A percentile compares a stretch with the other conserved stretches of the same genome.
Evolutionary conservation across 495 filamentous ascomycete species (phyloP).

Genomic region (Podospora didyma): DNA sequence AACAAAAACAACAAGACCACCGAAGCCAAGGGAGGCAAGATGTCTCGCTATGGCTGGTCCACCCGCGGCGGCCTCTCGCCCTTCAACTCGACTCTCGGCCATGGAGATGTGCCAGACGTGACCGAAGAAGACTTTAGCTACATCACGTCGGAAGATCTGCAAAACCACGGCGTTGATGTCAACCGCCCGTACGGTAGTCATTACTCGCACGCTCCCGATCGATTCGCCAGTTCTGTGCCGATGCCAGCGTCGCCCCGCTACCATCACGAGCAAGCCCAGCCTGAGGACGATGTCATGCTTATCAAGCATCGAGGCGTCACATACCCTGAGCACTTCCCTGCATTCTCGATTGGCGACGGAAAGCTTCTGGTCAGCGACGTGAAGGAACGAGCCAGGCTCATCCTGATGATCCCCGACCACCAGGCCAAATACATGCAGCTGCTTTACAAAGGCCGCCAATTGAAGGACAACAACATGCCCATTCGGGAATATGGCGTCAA

Average conservation of each 20-base stretch:
- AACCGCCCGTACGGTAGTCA: slow-evolving; percentile 32
- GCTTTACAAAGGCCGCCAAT: slow-evolving; percentile 75
- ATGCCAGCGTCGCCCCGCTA: slow-evolving; percentile 21
- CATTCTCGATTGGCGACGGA: slow-evolving; percentile 78
- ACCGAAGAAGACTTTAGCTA: slow-evolving; percentile 79
- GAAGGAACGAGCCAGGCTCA: slow-evolving; percentile 57
- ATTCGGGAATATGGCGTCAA: slow-evolving; percentile 74
- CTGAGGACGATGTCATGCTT: slow-evolving; percentile 73
- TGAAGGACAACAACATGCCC: slow-evolving; percentile 62
- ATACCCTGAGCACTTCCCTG: slow-evolving; percentile 75
- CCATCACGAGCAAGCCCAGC: slow-evolving; percentile 5
- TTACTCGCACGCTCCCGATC: slow-evolving; percentile 27
- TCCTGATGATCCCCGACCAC: slow-evolving; percentile 57
- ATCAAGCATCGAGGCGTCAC: slow-evolving; percentile 65
- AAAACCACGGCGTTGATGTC: slow-evolving; percentile 28
- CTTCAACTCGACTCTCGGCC: slow-evolving; percentile 48
- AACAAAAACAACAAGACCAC: slow-evolving; percentile 11
- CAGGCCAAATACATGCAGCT: slow-evolving; percentile 57
- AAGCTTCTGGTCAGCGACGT: slow-evolving; percentile 65
- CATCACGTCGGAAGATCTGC: slow-evolving; percentile 67
- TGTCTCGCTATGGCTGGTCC: slow-evolving; percentile 62
- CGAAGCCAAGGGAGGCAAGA: slow-evolving; percentile 30
- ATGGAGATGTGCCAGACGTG: slow-evolving; percentile 52
- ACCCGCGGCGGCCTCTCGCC: slow-evolving; percentile 51
- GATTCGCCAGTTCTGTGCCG: slow-evolving; percentile 21